Evolutionary conservation across 805 yeast species (phyloP).

Genomic region (Wickerhamiella australiensis): DNA sequence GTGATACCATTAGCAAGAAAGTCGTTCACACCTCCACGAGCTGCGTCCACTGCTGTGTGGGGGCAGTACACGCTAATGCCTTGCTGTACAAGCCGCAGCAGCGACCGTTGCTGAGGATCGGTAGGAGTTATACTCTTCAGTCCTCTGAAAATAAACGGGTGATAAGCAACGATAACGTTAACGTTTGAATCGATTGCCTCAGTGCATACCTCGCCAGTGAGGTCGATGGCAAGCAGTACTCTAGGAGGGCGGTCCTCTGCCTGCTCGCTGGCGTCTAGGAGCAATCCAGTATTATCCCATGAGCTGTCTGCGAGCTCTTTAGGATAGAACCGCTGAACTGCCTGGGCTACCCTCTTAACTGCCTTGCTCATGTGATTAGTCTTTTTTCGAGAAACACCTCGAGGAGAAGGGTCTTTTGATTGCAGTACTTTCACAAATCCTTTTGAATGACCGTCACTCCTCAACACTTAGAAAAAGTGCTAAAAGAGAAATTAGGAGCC

Average conservation of each 20-base stretch:
- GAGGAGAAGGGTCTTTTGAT: background rate
- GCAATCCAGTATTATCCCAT: slow-evolving; percentile 94
- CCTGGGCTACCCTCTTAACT: slow-evolving; percentile 15
- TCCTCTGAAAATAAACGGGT: slow-evolving; percentile 88
- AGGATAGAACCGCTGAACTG: slow-evolving; percentile 67
- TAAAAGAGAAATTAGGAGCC: slow-evolving; percentile 48
- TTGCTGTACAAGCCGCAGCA: slow-evolving; percentile 56
- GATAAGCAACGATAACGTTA: slow-evolving; percentile 68
- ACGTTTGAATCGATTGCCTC: slow-evolving; percentile 57
- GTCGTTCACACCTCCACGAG: slow-evolving; percentile 85
- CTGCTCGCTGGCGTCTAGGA: slow-evolving; percentile 51
- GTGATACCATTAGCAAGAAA: slow-evolving; percentile 63
- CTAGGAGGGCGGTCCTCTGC: slow-evolving; percentile 18
- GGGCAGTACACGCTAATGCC: slow-evolving; percentile 89
- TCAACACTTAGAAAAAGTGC: slow-evolving; percentile 22
- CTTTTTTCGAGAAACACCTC: background rate
- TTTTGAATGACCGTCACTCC: slow-evolving; percentile 14
- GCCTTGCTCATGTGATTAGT: slow-evolving; percentile 8
- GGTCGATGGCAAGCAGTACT: slow-evolving; percentile 65
- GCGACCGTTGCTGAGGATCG: slow-evolving; percentile 73
- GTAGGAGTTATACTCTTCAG: slow-evolving; percentile 56
- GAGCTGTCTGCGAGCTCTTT: slow-evolving; percentile 63
- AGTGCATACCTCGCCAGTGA: slow-evolving; percentile 69
- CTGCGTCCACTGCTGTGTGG: slow-evolving; percentile 93
- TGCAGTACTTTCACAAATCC: no score